Conservation (phyloP, 306 rosid species). For the Oemleria cerasiformis region DNA sequence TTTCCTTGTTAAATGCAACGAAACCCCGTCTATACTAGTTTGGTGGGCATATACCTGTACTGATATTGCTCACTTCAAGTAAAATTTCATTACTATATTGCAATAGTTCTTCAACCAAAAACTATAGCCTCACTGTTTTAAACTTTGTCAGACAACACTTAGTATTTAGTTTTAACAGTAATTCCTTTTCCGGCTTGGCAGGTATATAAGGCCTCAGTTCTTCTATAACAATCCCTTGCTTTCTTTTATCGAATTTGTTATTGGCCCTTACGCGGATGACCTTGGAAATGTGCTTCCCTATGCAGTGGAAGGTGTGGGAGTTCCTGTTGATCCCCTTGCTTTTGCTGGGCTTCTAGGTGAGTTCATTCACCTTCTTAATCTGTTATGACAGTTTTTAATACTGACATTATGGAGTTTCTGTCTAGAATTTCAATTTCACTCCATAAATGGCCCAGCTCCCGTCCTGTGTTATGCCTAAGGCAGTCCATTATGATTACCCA, state of each 20-base stretch:
- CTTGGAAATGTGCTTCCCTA: slow-evolving; percentile 92
- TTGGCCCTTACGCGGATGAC: slow-evolving; percentile 91
- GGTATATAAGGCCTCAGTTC: slow-evolving; percentile 93
- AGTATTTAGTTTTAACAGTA: neutral
- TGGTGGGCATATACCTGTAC: no score
- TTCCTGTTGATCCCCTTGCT: slow-evolving; percentile 96
- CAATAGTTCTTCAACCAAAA: no score
- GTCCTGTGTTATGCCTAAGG: no score
- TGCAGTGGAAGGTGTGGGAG: slow-evolving; percentile 97
- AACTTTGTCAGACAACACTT: neutral
- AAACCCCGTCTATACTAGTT: no score
- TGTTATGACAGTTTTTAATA: neutral
- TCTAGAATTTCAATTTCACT: no score
- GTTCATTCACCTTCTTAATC: slow-evolving; percentile 5
- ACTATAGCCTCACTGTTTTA: neutral
- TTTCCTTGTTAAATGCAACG: no score
- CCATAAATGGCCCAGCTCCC: no score
- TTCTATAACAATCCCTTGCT: slow-evolving; percentile 88
- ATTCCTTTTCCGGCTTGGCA: slow-evolving; percentile 29
- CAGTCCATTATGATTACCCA: no score
- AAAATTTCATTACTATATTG: no score
- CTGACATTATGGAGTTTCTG: no score
- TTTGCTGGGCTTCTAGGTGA: slow-evolving; percentile 92
- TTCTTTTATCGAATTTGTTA: slow-evolving; percentile 72
- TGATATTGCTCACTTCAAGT: no score